These are phyloP conservation scores for Candida endomychidarum DNA, from an alignment of 805 yeast genomes.

Conservation along the genomic window DNA sequence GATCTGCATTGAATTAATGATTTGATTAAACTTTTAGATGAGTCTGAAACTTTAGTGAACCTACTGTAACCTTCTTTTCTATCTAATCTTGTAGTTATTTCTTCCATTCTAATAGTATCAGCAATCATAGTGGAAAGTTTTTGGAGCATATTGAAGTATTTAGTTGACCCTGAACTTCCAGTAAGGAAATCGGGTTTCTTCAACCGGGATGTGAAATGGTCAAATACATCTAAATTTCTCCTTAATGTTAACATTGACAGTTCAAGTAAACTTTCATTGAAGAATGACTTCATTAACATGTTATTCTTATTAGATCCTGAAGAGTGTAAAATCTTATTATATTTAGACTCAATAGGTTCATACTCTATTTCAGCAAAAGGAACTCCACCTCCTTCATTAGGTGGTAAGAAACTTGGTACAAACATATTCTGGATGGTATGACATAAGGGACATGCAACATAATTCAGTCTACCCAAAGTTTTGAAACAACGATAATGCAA, in stretches of 20 bases:
- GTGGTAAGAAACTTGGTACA: conserved; percentile 42
- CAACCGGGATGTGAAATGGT: conserved; percentile 18
- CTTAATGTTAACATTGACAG: conserved; percentile 9
- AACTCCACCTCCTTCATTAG: conserved; percentile 22
- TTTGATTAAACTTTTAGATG: conserved; percentile 33
- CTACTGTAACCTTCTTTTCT: conserved; percentile 24
- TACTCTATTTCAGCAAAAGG: conserved; percentile 10
- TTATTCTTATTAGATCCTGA: conserved; percentile 27
- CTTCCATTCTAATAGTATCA: conserved; percentile 56
- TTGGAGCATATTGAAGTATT: conserved; percentile 21
- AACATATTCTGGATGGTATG: conserved; percentile 44
- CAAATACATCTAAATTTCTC: conserved; percentile 16
- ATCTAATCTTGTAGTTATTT: conserved; percentile 56
- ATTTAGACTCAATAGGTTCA: conserved; percentile 16
- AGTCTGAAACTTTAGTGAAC: conserved; percentile 28
- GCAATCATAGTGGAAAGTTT: conserved; percentile 35
- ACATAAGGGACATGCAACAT: conserved; percentile 52
- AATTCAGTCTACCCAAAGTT: conserved; percentile 19
- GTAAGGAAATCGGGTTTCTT: conserved; percentile 12
- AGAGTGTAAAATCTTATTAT: conserved; percentile 24
- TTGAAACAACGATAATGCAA: conserved; percentile 50
- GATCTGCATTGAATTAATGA: conserved; percentile 44
- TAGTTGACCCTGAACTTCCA: conserved; percentile 6
- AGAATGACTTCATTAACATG: conserved; percentile 22
- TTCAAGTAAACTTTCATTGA: conserved; percentile 15